Percentiles rank a stretch among this genome's conserved stretches.
phyloP scores from a whole-genome alignment of 2,329 filamentous ascomycete species.

The Colletotrichum sp. region DNA sequence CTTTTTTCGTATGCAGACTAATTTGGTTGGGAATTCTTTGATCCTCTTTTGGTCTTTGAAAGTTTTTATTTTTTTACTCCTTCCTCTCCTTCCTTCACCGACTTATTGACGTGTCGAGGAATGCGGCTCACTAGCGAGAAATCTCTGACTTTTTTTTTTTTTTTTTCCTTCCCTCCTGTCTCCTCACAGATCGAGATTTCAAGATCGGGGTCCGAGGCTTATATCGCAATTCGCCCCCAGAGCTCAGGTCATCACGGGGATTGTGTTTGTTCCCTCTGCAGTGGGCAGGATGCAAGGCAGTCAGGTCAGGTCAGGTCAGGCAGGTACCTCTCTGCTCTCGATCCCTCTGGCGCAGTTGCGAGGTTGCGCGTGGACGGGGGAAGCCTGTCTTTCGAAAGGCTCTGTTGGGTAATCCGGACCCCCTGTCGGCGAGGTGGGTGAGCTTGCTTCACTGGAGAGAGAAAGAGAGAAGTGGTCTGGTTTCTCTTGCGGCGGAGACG shows the following conservation, averaged over 20 bases:
- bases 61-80: not conserved
- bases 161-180: not conserved
- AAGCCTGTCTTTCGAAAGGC: constrained; percentile 9
- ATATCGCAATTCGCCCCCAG: not conserved
- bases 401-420: constrained; percentile 9
- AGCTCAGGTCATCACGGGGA: not conserved
- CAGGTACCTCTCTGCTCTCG: not conserved
- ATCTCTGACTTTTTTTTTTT: not conserved
- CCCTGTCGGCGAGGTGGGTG: not conserved
- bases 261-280: not conserved
- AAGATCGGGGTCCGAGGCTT: constrained; percentile 12
- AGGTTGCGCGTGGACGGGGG: constrained; percentile 6
- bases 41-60: not conserved
- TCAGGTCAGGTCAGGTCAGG: not conserved
- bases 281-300: not conserved
- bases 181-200: constrained; percentile 11
- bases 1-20: constrained; percentile 3
- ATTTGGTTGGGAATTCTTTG: constrained; percentile 7
- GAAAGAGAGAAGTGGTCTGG: not conserved
- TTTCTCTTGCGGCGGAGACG: constrained; percentile 1
- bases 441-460: not conserved
- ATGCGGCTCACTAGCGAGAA: constrained; percentile 6
- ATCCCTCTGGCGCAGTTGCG: not conserved
- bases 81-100: constrained; percentile 8
- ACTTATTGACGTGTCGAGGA: constrained; percentile 15